Base-by-base conservation (phyloP, 805 yeast genomes). In the Metschnikowia shivogae region DNA sequence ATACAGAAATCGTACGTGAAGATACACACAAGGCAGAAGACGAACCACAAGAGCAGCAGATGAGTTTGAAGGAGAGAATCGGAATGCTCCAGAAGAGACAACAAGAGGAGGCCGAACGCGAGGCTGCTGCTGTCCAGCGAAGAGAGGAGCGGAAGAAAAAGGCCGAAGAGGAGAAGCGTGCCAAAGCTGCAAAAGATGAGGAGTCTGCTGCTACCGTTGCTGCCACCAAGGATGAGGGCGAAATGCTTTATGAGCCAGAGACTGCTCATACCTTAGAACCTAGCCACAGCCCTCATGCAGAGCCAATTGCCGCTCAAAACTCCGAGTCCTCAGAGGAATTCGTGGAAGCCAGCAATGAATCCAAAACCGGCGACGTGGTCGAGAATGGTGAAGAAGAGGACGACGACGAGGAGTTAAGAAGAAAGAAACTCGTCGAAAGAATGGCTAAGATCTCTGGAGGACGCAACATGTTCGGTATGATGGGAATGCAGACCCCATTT, bases 401-500 rank as follows among this genome's bases (percentile, higher is more conserved):
- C 43, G 92, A 86, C 42, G 86, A 80, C 35, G 95, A 86, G 59
- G 93, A 86, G 50, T 72, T 82, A 5, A 78, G 84, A 45, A 78
- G 93, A 56, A 77, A 84, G 39, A 87, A 84, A 6, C 71, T 92
- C 43, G 82, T 95, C 17, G 97, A 86, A 52, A 78, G 97, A 49
- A 92, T 92, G 97, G 98, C 99, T n/a, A 87, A 84, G 56, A 76
- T 92, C 14, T 86, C 97, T 0, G 95, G 96, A 17, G 89, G 89
- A 4, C 76, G 85, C 67, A 84, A 86, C 46, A 78, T 86, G 82
- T 76, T 82, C 64, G 90, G 89, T 36, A 79, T 79, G 84, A 75
- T 78, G 80, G 82, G 82, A 2, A 68, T 70, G 72, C 56, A 76
- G 49, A 59, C 70, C 14, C 70, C 68, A 6, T 72, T 62, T 47